These are phyloP conservation scores for Alternaria sp. DNA, from an alignment of 2,329 filamentous ascomycete genomes.

Conservation along the genomic window DNA sequence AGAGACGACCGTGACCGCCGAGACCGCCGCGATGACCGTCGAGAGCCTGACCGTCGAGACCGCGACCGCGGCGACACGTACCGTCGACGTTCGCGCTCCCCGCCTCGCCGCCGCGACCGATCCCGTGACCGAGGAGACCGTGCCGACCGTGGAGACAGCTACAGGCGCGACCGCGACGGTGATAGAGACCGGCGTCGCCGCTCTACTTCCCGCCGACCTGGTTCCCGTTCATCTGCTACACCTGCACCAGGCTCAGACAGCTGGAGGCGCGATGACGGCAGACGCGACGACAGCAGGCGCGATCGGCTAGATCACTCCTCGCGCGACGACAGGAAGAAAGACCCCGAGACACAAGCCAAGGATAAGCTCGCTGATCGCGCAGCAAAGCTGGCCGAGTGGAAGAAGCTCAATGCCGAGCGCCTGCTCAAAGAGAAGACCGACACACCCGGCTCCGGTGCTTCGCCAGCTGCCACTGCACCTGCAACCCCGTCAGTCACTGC, in stretches of 20 bases:
- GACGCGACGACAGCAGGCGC: conserved; percentile 22
- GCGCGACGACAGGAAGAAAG: conserved; percentile 63
- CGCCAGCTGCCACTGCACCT: conserved; percentile 69
- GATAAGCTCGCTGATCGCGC: conserved; percentile 34
- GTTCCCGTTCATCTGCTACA: conserved; percentile 70
- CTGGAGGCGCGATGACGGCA: not conserved
- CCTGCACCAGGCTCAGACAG: conserved; percentile 15
- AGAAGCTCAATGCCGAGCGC: conserved; percentile 63
- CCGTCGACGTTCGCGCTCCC: conserved; percentile 10
- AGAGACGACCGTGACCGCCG: conserved; percentile 62
- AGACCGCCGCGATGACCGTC: conserved; percentile 60
- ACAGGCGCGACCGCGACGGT: conserved; percentile 66
- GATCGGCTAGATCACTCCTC: conserved; percentile 47
- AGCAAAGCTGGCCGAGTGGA: conserved; percentile 74
- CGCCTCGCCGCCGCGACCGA: conserved; percentile 14
- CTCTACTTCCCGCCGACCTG: conserved; percentile 67
- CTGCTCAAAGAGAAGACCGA: conserved; percentile 70
- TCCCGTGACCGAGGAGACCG: conserved; percentile 30
- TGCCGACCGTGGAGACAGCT: conserved; percentile 61
- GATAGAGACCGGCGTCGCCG: conserved; percentile 72
- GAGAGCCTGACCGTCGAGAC: conserved; percentile 49
- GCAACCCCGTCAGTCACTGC: conserved; percentile 57
- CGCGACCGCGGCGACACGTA: conserved; percentile 49
- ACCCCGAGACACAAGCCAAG: conserved; percentile 44
- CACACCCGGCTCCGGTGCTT: conserved; percentile 63